These are phyloP conservation scores for Macrolepiota dolichaula DNA, from an alignment of 768 basidiomycete species.

Conservation along the genomic window DNA sequence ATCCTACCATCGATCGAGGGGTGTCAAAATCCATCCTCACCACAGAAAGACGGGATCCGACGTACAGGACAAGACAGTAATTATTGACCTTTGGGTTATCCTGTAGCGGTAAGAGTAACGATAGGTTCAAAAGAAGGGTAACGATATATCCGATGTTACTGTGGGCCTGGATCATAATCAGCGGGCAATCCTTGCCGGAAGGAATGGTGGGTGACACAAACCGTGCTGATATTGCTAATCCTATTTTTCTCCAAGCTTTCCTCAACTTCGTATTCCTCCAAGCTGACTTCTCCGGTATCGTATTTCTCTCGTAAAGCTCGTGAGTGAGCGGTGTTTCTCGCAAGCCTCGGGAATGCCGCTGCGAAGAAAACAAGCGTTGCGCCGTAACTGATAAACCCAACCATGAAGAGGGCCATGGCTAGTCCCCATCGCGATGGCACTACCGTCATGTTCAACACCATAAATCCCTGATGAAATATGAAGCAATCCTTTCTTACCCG, in stretches of 20 bases:
- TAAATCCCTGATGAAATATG: neutral
- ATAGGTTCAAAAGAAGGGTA: slow-evolving; percentile 62
- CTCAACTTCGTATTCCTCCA: slow-evolving; percentile 66
- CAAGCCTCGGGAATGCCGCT: slow-evolving; percentile 76
- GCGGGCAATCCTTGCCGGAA: neutral
- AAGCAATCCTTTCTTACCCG: slow-evolving; percentile 37
- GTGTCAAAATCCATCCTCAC: neutral
- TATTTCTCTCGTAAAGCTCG: slow-evolving; percentile 51
- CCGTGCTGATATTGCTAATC: slow-evolving; percentile 83
- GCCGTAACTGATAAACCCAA: slow-evolving; percentile 76
- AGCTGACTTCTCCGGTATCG: slow-evolving; percentile 54
- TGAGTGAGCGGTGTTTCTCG: slow-evolving; percentile 69
- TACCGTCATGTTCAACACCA: slow-evolving; percentile 18
- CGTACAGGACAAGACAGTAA: slow-evolving; percentile 69
- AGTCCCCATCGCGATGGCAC: slow-evolving; percentile 68
- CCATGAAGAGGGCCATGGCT: slow-evolving; percentile 77
- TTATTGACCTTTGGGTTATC: slow-evolving; percentile 66
- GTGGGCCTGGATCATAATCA: slow-evolving; percentile 45
- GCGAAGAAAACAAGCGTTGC: slow-evolving; percentile 82
- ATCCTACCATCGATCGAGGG: slow-evolving; percentile 38
- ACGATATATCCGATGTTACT: slow-evolving; percentile 75
- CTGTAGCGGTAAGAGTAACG: slow-evolving; percentile 61
- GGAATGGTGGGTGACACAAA: slow-evolving; percentile 23
- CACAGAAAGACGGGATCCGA: neutral
- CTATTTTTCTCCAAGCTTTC: slow-evolving; percentile 82